phyloP scores from a whole-genome alignment of 805 yeast genomes.

The Yamadazyma akitaensis region DNA sequence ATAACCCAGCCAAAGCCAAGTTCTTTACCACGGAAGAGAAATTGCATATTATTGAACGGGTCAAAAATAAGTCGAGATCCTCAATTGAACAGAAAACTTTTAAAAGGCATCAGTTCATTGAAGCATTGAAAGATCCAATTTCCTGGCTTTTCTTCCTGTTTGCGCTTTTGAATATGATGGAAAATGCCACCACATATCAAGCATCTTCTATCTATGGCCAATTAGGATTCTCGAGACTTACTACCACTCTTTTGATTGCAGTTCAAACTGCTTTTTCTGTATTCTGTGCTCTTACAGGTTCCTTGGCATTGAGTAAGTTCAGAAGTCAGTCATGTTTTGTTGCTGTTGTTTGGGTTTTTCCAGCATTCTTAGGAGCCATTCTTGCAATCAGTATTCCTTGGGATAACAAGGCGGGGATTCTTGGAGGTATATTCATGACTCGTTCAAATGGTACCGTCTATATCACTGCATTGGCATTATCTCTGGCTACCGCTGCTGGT shows the following conservation, averaged over 20 bases:
- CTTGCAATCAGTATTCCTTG: constrained; percentile 5
- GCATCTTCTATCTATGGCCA: constrained; percentile 3
- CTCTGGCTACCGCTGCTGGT: constrained; percentile 33
- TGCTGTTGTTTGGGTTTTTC: not conserved
- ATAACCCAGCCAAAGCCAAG: constrained; percentile 32
- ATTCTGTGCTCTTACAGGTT: constrained; percentile 13
- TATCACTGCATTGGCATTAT: constrained; percentile 19
- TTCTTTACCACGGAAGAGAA: constrained; percentile 33
- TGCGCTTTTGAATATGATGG: constrained; percentile 11
- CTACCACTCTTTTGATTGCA: constrained; percentile 6
- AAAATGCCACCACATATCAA: constrained; percentile 7
- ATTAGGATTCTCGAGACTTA: not conserved
- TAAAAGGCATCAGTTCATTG: constrained; percentile 45
- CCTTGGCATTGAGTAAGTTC: constrained; percentile 2
- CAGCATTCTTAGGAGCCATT: constrained; percentile 5
- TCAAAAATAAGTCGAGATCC: constrained; percentile 29
- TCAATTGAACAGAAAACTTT: constrained; percentile 36
- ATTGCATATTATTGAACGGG: constrained; percentile 40
- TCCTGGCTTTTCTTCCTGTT: constrained; percentile 15
- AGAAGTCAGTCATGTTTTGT: constrained; percentile 4
- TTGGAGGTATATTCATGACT: constrained; percentile 6
- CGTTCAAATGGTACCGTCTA: constrained; percentile 9
- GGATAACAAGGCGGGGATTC: constrained; percentile 5
- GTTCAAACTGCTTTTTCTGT: not conserved
- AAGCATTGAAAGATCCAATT: constrained; percentile 42